Evolutionary conservation across 2,329 filamentous ascomycete genomes (phyloP), one percentile per base, ranked within the genome.

Genomic region (Penicillium sp.): DNA sequence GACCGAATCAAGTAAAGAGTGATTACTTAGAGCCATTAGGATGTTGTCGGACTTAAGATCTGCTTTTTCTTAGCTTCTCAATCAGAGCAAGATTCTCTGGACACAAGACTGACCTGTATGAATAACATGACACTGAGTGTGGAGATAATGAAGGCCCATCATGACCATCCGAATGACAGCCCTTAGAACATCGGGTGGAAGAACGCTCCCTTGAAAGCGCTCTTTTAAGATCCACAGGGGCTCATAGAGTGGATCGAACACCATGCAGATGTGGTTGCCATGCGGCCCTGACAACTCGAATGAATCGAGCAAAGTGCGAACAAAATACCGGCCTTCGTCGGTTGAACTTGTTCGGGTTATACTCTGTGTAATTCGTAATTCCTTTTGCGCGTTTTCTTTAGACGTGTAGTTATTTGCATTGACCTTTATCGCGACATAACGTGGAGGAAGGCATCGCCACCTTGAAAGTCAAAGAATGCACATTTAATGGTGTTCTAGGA

Each of bases 31-130:
- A 9, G 62, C 57, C 53, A 72, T 56, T 44, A 76, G 62, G 29
- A 76, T 72, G 53, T 77, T 76, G 55, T 75, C 67, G 0, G 72
- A 67, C 51, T 76, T 76, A 24, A 76, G 66, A 61, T 77, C 72
- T 63, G 51, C 41, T 36, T 47, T 45, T 14, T 53, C 27, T 60
- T 55, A 61, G 52, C 32, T 16, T 31, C 16, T 5, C 22, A 31
- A 31, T 7, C 4, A 18, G 32, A 4, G 3, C 4, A 29, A 5
- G 2, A 8, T 43, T 27, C 4, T 31, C 16, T 42, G 46, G 34
- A 7, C 40, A 42, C 39, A 36, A 21, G 10, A 56, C 54, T 9
- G 43, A 73, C 72, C 72, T 45, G 75, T 76, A 53, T 77, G 75
- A 34, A 77, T 69, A 32, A 77, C 52, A 29, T 66, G 65, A 47